Evolutionary conservation across 225 moss, liverwort and hornwort genomes (phyloP), one percentile per base, ranked within the genome.

Genomic region (Straminergon stramineum): DNA sequence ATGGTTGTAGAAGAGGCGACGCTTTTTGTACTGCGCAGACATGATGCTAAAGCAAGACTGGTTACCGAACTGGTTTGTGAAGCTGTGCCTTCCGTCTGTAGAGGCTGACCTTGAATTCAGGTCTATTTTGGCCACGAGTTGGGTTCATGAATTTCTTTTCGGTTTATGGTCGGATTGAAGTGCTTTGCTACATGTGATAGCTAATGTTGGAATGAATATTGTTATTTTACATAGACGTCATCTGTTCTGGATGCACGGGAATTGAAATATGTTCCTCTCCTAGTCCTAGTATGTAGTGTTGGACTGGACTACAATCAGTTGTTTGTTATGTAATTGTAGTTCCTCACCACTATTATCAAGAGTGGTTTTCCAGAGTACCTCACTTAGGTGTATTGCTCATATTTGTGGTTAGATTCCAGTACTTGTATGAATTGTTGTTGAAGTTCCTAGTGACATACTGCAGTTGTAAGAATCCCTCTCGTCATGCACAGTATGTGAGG

Each of bases 51-150:
- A 83, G 75, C 89, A 84, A 77, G 67, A 45, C 79, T 79, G 85
- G 85, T 85, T 69, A n/a, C 30, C 39, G 15, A 79, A 58, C 69
- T 66, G 58, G 83, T 78, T 70, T 60, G 84, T 85, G 85, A 85
- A 58, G 85, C 85, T 60, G 52, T 79, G 69, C 39, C 78, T 79
- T 69, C 51, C 51, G 79, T 85, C 31, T 79, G 85, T 79, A 68
- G 85, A 89, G 79, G 68, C 79, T 69, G 85, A 85, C 83, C 85
- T 85, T 85, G 85, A 84, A 89, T 85, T 85, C 69, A 89, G 85
- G 89, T 89, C 89, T 79, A 30, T 78, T 78, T 70, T 61, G 51
- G 85, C 52, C 60, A 56, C 61, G 73, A 85, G 69, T 85, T 89
- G 84, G 79, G n/a, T 79, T 85, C 58, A 37, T 69, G 69, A 79